Evolutionary conservation across 1,284 basidiomycete species (phyloP).

Genomic region (Sanghuangporus baumii): DNA sequence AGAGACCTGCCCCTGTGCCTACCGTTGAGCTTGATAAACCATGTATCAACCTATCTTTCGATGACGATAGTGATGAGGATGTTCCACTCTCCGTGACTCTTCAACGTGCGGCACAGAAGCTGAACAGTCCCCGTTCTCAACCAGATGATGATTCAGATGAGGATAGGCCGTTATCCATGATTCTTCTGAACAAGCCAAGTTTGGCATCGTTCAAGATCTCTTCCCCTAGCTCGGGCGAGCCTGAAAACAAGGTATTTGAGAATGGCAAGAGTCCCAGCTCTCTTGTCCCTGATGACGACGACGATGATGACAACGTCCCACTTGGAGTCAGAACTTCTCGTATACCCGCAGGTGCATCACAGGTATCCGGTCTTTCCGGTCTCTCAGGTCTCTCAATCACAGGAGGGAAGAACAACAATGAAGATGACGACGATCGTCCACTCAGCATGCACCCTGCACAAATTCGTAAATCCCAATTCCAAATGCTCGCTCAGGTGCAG

Average conservation of each 20-base stretch:
- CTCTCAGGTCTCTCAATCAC: constrained; percentile 5
- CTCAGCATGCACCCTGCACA: constrained; percentile 74
- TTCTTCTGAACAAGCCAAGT: constrained; percentile 49
- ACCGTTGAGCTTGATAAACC: constrained; percentile 47
- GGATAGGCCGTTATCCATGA: constrained; percentile 59
- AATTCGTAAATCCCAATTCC: constrained; percentile 66
- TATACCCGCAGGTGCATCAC: constrained; percentile 22
- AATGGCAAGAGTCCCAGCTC: neutral
- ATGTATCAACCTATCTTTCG: constrained; percentile 27
- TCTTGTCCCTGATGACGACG: constrained; percentile 28
- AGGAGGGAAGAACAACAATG: constrained; percentile 19
- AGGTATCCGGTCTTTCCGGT: constrained; percentile 25
- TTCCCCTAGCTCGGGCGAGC: constrained; percentile 25
- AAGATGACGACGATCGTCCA: constrained; percentile 42
- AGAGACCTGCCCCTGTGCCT: constrained; percentile 44
- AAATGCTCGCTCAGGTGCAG: constrained; percentile 52
- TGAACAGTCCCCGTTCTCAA: constrained; percentile 2
- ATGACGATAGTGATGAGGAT: constrained; percentile 68
- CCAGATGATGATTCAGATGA: constrained; percentile 57
- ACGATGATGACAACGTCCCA: constrained; percentile 63
- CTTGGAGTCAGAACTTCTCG: constrained; percentile 57
- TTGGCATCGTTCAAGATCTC: constrained; percentile 19
- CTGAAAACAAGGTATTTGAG: neutral
- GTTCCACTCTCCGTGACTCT: constrained; percentile 63
- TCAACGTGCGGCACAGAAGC: constrained; percentile 36